Percentiles rank a stretch among this genome's conserved stretches.
These are phyloP conservation scores for Trichothecium sympodiale DNA, from an alignment of 2,329 filamentous ascomycete genomes.

Conservation along the genomic window DNA sequence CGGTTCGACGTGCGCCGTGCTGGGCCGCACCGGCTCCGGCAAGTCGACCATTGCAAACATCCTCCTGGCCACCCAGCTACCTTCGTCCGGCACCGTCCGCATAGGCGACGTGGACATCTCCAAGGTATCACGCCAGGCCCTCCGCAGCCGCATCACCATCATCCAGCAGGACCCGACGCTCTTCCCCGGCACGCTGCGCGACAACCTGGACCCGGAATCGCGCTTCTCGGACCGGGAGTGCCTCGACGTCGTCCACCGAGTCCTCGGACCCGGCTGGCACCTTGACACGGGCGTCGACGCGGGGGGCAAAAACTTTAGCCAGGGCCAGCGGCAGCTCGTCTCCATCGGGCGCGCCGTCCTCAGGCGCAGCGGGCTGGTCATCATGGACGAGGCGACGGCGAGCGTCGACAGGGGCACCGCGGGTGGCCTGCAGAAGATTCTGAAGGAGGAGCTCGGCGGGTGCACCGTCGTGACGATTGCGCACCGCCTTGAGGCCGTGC, in stretches of 20 bases:
- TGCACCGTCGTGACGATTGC: slow-evolving; percentile 57
- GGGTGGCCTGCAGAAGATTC: slow-evolving; percentile 42
- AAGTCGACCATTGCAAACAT: slow-evolving; percentile 67
- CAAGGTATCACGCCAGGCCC: slow-evolving; percentile 39
- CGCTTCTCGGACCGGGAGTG: slow-evolving; percentile 44
- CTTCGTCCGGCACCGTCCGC: slow-evolving; percentile 36
- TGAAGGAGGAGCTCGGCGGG: slow-evolving; percentile 40
- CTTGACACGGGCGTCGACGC: slow-evolving; percentile 43
- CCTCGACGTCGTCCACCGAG: slow-evolving; percentile 41
- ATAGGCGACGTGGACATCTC: slow-evolving; percentile 45
- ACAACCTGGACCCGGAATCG: slow-evolving; percentile 58
- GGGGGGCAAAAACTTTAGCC: slow-evolving; percentile 50
- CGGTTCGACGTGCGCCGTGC: slow-evolving; percentile 51
- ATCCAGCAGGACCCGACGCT: slow-evolving; percentile 55
- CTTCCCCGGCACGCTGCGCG: slow-evolving; percentile 45
- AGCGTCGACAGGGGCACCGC: slow-evolving; percentile 51
- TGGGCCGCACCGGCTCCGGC: slow-evolving; percentile 76
- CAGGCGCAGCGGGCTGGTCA: slow-evolving; percentile 47
- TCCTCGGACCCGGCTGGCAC: slow-evolving; percentile 39
- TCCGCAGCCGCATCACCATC: slow-evolving; percentile 48
- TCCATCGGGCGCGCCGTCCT: slow-evolving; percentile 49
- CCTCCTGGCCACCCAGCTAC: slow-evolving; percentile 44
- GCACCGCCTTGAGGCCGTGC: slow-evolving; percentile 53
- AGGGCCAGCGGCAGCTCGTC: slow-evolving; percentile 52
- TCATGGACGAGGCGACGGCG: slow-evolving; percentile 55